Percentiles rank a stretch among this genome's conserved stretches.
Evolutionary conservation across 805 yeast genomes (phyloP).

Genomic region (Maudiozyma saulgeensis): DNA sequence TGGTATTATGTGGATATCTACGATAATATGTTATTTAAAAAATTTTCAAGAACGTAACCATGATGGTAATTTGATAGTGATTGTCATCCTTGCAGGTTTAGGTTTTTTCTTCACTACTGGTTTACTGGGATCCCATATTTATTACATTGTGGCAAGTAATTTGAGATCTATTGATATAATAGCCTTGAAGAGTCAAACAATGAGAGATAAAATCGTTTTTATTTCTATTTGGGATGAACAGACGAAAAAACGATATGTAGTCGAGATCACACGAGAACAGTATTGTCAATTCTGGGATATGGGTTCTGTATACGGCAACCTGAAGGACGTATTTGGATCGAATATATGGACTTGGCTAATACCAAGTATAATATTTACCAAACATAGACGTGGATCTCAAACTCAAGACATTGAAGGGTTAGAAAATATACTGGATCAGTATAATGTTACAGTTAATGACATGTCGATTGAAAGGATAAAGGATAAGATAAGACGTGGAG

Average conservation of each 20-base stretch:
- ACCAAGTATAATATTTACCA: slow-evolving; percentile 10
- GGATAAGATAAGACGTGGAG: slow-evolving; percentile 22
- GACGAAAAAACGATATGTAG: slow-evolving; percentile 31
- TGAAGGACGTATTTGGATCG: slow-evolving; percentile 24
- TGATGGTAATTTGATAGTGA: slow-evolving; percentile 42
- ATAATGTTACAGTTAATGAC: slow-evolving; percentile 18
- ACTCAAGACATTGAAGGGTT: not conserved
- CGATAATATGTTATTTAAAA: slow-evolving; percentile 27
- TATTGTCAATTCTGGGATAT: slow-evolving; percentile 19
- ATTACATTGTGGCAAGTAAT: slow-evolving; percentile 36
- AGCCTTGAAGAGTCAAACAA: slow-evolving; percentile 3
- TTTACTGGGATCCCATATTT: slow-evolving; percentile 35
- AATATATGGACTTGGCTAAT: slow-evolving; percentile 24
- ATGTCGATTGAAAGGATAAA: slow-evolving; percentile 10
- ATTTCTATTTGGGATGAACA: slow-evolving; percentile 28
- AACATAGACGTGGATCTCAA: not conserved
- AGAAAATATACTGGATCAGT: slow-evolving; percentile 21
- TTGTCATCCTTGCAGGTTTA: slow-evolving; percentile 37
- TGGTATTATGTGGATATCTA: slow-evolving; percentile 32
- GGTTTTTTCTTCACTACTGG: slow-evolving; percentile 34
- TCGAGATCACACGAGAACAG: slow-evolving; percentile 28
- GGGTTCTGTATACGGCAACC: slow-evolving; percentile 15
- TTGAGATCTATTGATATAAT: slow-evolving; percentile 54
- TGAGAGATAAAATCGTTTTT: slow-evolving; percentile 11
- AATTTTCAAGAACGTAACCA: slow-evolving; percentile 6